Percentiles rank a stretch among this genome's conserved stretches.
Evolutionary conservation across 2,329 filamentous ascomycete genomes (phyloP).

Genomic region (Fusarium virguliforme): DNA sequence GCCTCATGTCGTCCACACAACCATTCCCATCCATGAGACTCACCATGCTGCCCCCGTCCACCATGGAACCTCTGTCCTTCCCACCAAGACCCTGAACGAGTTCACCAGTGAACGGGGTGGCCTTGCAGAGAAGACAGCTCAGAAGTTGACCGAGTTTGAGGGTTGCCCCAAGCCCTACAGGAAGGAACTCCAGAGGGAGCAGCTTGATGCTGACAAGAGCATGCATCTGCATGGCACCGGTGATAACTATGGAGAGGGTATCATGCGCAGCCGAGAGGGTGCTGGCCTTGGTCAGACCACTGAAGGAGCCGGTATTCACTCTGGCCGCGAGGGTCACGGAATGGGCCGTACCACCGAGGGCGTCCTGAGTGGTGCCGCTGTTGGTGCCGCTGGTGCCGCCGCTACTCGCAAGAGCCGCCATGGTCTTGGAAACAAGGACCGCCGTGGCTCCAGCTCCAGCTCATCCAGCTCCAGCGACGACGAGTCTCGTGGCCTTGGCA

Average conservation of each 20-base stretch:
- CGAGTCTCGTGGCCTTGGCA: conserved; percentile 37
- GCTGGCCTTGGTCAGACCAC: conserved; percentile 1
- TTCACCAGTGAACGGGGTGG: conserved; percentile 66
- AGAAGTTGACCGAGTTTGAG: conserved; percentile 70
- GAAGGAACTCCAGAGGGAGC: conserved; percentile 27
- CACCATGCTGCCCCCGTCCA: conserved; percentile 78
- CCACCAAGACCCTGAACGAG: conserved; percentile 75
- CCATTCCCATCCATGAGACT: conserved; percentile 79
- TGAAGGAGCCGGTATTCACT: conserved; percentile 1
- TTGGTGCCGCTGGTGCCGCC: conserved; percentile 29
- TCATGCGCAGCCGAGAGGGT: background rate
- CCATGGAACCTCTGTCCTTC: conserved; percentile 76
- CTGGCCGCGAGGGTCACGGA: conserved; percentile 24
- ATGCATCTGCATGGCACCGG: conserved; percentile 39
- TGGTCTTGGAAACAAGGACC: conserved; percentile 27
- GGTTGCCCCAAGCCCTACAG: conserved; percentile 68
- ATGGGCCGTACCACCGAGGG: conserved; percentile 29
- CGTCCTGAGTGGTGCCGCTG: conserved; percentile 28
- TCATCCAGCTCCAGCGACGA: conserved; percentile 37
- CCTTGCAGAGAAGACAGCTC: conserved; percentile 69
- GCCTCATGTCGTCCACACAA: conserved; percentile 79
- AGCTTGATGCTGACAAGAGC: conserved; percentile 32
- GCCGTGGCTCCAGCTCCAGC: conserved; percentile 35
- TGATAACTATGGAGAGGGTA: conserved; percentile 39
- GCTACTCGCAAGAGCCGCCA: conserved; percentile 36